Base-by-base conservation (phyloP, 257 asterid species). In the Nicotiana tomentosiformis region DNA sequence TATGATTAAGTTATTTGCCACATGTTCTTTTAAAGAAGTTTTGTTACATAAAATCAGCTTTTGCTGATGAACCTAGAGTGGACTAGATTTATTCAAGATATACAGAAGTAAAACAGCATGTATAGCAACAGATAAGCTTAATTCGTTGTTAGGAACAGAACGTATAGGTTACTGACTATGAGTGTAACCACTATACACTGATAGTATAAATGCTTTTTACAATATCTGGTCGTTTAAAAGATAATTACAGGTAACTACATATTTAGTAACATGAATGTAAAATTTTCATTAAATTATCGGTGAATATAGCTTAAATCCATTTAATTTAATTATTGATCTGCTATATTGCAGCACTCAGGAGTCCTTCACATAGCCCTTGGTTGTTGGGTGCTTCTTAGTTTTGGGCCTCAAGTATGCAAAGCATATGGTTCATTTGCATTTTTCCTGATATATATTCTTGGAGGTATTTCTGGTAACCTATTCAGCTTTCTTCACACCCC, bases 401-500 rank as follows among this genome's bases (percentile, higher is more conserved):
- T 93, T 82, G 97, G 98, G 80, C 85, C 81, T 77, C 87, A 86
- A 88, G 95, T 93, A 81, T 93, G 89, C 68, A 85, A 66, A 66
- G 84, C 81, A 58, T 94, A 91, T 49, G 97, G 98, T 77, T 83
- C 93, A 4, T 88, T 93, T 84, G 82, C 95, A 61, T 89, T 90
- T 81, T 90, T 92, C 83, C 85, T 94, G 84, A 90, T 93, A 86
- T 94, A 94, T 82, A 57, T 91, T 74, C 97, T 94, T 30, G 97
- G 97, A 37, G 98, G 97, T 68, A 85, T 94, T 83, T 88, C 97
- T n/a, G 97, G 91, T 62, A 94, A 93, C 85, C 72, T 94, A 77
- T 82, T 88, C 88, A 94, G 98, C 89, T 94, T 87, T 85, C 92
- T 94, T 84, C 98, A 93, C 90, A 92, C 94, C 0, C 85, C 93